Conservation (phyloP, 31 red algal species). For the Asparagopsis taxiformis region DNA sequence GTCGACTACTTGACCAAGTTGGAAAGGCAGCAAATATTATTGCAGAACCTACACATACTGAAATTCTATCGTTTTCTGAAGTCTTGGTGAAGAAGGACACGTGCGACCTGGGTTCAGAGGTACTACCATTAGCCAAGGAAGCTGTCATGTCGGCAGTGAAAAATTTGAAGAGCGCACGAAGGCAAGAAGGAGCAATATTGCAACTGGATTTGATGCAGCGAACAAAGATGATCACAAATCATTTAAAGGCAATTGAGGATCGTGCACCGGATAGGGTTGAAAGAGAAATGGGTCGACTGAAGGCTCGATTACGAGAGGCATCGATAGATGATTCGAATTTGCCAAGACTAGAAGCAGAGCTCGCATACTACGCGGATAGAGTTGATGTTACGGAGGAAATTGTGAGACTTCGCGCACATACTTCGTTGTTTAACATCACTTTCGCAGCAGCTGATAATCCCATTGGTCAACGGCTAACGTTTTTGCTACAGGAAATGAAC, state of each 20-base stretch:
- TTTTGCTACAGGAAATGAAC: slow-evolving; percentile 89
- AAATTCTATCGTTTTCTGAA: slow-evolving; percentile 67
- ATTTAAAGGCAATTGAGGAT: slow-evolving; percentile 47
- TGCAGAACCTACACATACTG: slow-evolving; percentile 34
- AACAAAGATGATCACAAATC: slow-evolving; percentile 40
- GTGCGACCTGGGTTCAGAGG: slow-evolving; percentile 1
- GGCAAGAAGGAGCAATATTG: slow-evolving; percentile 72
- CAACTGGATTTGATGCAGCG: slow-evolving; percentile 52
- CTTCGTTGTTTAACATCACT: slow-evolving; percentile 69
- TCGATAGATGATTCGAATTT: slow-evolving; percentile 12
- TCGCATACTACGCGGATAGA: slow-evolving; percentile 69
- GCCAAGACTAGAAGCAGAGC: slow-evolving; percentile 58
- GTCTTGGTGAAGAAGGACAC: slow-evolving; percentile 45
- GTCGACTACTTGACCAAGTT: slow-evolving; percentile 47
- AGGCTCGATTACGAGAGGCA: slow-evolving; percentile 29
- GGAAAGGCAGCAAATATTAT: slow-evolving; percentile 31
- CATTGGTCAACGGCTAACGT: slow-evolving; percentile 75
- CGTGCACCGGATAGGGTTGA: slow-evolving; percentile 41
- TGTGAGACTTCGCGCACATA: slow-evolving; percentile 69
- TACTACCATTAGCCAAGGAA: slow-evolving; percentile 30
- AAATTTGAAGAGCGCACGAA: slow-evolving; percentile 34
- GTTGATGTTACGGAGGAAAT: slow-evolving; percentile 87
- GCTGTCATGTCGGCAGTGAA: slow-evolving; percentile 44
- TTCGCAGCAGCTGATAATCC: slow-evolving; percentile 53
- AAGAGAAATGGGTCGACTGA: slow-evolving; percentile 32